Base-by-base conservation (phyloP, 148 eudicot species). In the Tetragonia tetragonoides region DNA sequence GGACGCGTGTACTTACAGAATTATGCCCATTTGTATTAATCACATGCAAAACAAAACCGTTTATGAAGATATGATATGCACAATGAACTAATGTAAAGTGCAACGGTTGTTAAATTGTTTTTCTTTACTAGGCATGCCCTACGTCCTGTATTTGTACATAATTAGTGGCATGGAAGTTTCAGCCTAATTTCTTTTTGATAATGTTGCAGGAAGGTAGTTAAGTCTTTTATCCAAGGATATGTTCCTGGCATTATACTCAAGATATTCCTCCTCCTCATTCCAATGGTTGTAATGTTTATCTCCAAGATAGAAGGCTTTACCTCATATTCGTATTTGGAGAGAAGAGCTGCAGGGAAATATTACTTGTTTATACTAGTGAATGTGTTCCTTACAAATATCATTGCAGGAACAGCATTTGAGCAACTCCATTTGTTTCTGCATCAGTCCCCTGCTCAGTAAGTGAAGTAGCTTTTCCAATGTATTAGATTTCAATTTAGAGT, bases 381-480 rank as follows among this genome's bases (percentile, higher is more conserved):
- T 76, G 90, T 89, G 73, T 89, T 89, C 75, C 83, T 89, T 59
- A 87, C 86, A 81, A 89, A 89, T 80, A 86, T 89, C 15, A 81
- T 87, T 56, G 80, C 88, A 4, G 92, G 92, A 79, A 82, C 92
- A 41, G 92, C 90, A 66, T 83, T 89, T 54, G 72, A 86, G 68
- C 89, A 89, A 63, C 92, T 89, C 21, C 75, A 87, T 57, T 63
- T 42, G 34, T 86, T 89, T 70, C 70, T 87, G 74, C 69, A 87
- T 61, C 84, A 89, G 82, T 64, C 92, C 24, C 77, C 92, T 67
- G 80, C 89, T 42, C 85, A 87, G 92, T 89, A 84, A 78, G 92
- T 82, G 60, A 4, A 37, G 34, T 73, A 28, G 34, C 34, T 28
- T 28, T 28, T 28, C 34, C 34, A 28, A 28, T 28, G 34, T 28